Conservation (phyloP, 202 grass and related monocot species). For the Zoysia matrella region DNA sequence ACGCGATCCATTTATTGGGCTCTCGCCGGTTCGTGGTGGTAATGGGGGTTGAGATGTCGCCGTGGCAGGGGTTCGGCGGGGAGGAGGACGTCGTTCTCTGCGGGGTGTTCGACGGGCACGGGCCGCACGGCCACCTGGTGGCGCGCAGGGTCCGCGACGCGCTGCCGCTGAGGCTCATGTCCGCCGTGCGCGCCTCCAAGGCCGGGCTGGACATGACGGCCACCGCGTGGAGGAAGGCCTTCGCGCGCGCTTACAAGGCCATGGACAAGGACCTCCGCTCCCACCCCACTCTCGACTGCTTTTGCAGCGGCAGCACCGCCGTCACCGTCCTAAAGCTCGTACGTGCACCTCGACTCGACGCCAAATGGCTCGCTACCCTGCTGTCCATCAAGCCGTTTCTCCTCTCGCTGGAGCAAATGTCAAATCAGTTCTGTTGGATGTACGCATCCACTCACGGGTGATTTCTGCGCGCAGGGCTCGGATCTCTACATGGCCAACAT, state of each 20-base stretch:
- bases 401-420: slow-evolving; percentile 23
- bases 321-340: slow-evolving; percentile 92
- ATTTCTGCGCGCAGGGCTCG: slow-evolving; percentile 62
- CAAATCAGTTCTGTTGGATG: slow-evolving; percentile 8
- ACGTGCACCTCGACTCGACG: slow-evolving; percentile 21
- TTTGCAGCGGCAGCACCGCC: slow-evolving; percentile 93
- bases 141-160: slow-evolving; percentile 79
- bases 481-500: slow-evolving; percentile 92
- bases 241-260: slow-evolving; percentile 75
- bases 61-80: slow-evolving; percentile 62
- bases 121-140: slow-evolving; percentile 87
- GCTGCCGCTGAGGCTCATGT: slow-evolving; percentile 82
- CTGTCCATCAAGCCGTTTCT: neutral
- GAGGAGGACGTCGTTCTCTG: slow-evolving; percentile 78
- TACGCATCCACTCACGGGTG: slow-evolving; percentile 10
- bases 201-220: slow-evolving; percentile 34
- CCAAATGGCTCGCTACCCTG: no score
- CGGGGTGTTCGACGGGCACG: slow-evolving; percentile 96
- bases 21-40: neutral
- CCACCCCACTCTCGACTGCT: slow-evolving; percentile 76
- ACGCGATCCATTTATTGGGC: neutral
- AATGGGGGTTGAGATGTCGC: slow-evolving; percentile 11
- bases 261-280: slow-evolving; percentile 97
- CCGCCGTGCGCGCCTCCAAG: slow-evolving; percentile 56
- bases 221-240: slow-evolving; percentile 79